Conservation (phyloP, 1,284 basidiomycete genomes). For the Lignosus rhinocerotis region DNA sequence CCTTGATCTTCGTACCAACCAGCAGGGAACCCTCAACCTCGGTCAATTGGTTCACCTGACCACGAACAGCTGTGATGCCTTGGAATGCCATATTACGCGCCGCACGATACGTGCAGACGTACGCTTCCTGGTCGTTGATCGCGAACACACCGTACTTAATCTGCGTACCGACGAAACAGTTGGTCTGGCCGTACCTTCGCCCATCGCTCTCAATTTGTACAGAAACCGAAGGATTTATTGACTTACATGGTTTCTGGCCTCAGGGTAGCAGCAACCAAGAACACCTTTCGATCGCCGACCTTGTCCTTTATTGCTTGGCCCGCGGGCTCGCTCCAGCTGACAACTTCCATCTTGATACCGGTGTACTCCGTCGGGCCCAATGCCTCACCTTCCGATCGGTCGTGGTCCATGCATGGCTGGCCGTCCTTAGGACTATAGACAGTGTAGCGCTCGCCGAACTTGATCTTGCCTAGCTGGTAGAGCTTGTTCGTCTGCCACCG, state of each 20-base stretch:
- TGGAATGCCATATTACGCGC: constrained; percentile 99
- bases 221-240: constrained; percentile 7
- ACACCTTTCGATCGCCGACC: constrained; percentile 80
- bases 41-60: constrained; percentile 71
- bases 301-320: constrained; percentile 66
- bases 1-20: constrained; percentile 89
- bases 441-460: constrained; percentile 98
- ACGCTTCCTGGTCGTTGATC: constrained; percentile 85
- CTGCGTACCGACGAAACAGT: constrained; percentile 91
- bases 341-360: constrained; percentile 92
- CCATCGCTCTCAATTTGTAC: neutral
- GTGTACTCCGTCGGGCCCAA: constrained; percentile 97
- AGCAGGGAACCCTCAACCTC: constrained; percentile 81
- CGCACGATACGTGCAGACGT: constrained; percentile 86
- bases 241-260: constrained; percentile 95
- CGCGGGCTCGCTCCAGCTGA: constrained; percentile 74
- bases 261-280: constrained; percentile 92
- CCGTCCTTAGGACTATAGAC: constrained; percentile 99
- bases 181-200: constrained; percentile 93
- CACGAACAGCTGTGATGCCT: constrained; percentile 72
- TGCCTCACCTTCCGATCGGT: constrained; percentile 94
- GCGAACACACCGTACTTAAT: constrained; percentile 95
- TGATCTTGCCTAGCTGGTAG: constrained; percentile 84
- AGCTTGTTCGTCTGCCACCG: constrained; percentile 99
- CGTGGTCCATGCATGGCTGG: constrained; percentile 99